Evolutionary conservation across 2,329 filamentous ascomycete species (phyloP), one percentile per base, ranked within the genome.

Genomic region (Fusarium burgessii): DNA sequence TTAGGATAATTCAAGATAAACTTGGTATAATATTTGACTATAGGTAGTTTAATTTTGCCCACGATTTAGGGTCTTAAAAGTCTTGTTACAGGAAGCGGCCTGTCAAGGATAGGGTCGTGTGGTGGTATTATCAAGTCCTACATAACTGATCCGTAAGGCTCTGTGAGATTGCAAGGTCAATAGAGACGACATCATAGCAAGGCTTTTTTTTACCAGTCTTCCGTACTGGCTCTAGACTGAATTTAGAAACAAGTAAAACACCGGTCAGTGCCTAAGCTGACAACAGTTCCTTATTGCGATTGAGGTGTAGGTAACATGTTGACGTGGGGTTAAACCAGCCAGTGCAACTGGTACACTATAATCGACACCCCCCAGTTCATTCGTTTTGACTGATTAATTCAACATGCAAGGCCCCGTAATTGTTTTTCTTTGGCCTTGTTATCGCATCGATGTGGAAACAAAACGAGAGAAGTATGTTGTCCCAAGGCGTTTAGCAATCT

Each of bases 261-360:
- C 73, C 73, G 72, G 73, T 76, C 71, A 68, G 54, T 38, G 52
- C 64, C 62, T 40, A 57, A 64, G 62, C 65, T 50, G 69, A 54
- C 36, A 27, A 61, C 33, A 29, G 50, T 59, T 32, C 52, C 36
- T 41, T 57, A 33, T n/a, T 40, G 25, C 49, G 52, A 61, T 62
- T 52, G 46, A 32, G 36, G 36, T 47, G 56, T 41, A 56, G 56
- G 57, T 35, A 25, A 23, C 25, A 59, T 9, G 41, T 63, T 51
- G 60, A 25, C 65, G 66, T 61, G 56, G 63, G 62, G 65, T 58
- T 57, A 18, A 29, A 46, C 50, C 47, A 35, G 33, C 14, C 15
- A 45, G 58, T 68, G 33, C 45, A 62, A 49, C 12, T 36, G 35
- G 50, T 23, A 52, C 45, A 62, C 60, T 25, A 49, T 45, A 56